These are phyloP conservation scores for Botryotinia calthae DNA, from an alignment of 2,329 filamentous ascomycete genomes.

Conservation along the genomic window DNA sequence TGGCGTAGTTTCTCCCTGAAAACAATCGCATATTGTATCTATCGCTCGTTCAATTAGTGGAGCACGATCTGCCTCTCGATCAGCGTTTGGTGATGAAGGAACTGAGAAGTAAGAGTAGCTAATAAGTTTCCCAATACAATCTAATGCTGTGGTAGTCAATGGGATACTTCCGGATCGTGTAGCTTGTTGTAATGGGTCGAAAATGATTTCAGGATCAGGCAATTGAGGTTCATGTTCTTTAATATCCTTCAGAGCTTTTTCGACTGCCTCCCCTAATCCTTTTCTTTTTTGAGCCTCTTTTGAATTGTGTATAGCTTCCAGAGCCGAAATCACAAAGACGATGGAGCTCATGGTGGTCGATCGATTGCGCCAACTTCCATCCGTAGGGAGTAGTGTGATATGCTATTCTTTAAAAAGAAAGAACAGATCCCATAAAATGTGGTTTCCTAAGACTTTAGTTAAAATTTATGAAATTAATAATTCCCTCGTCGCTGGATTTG, in stretches of 20 bases:
- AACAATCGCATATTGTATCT: conserved; percentile 98
- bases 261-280: conserved; percentile 76
- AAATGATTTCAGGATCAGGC: conserved; percentile 88
- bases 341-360: conserved; percentile 77
- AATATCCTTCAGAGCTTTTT: conserved; percentile 79
- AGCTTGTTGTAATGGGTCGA: conserved; percentile 84
- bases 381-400: conserved; percentile 18
- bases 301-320: conserved; percentile 87
- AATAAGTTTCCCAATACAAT: conserved; percentile 98
- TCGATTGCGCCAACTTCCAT: conserved; percentile 34
- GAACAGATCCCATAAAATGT: neutral
- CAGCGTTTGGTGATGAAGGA: conserved; percentile 47
- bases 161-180: conserved; percentile 82
- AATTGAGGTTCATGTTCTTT: conserved; percentile 77
- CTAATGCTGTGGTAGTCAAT: conserved; percentile 84
- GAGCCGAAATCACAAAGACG: conserved; percentile 89
- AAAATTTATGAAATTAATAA: conserved; percentile 5
- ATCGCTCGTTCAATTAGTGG: conserved; percentile 96
- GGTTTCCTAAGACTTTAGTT: neutral
- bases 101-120: conserved; percentile 98
- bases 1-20: conserved; percentile 91
- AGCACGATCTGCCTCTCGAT: conserved; percentile 47
- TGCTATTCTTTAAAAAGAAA: neutral
- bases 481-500: neutral
- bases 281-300: conserved; percentile 89